phyloP scores from a whole-genome alignment of 108 stramenopile genomes.

The Cyclotella choctawhatcheeana region DNA sequence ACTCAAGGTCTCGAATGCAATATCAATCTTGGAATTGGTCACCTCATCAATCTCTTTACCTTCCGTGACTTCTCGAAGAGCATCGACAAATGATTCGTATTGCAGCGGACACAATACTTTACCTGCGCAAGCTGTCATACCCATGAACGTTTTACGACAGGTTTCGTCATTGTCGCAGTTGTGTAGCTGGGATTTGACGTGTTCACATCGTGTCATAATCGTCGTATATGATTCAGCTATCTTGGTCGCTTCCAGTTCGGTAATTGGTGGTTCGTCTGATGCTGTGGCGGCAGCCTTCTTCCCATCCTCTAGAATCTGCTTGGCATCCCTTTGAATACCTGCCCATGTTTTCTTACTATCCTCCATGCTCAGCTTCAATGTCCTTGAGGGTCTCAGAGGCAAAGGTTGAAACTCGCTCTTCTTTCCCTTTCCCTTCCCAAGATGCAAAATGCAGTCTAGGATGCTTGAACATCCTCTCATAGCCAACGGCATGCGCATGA shows the following conservation, averaged over 20 bases:
- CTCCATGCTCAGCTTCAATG: slow-evolving; percentile 65
- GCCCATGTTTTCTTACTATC: slow-evolving; percentile 85
- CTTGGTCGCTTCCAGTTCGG: slow-evolving; percentile 54
- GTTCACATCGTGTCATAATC: slow-evolving; percentile 60
- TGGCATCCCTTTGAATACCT: slow-evolving; percentile 68
- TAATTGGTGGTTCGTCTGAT: slow-evolving; percentile 31
- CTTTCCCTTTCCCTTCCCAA: slow-evolving; percentile 14
- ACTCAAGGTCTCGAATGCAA: slow-evolving; percentile 68
- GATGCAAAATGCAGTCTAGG: slow-evolving; percentile 27
- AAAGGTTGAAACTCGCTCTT: slow-evolving; percentile 66
- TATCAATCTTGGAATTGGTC: slow-evolving; percentile 63
- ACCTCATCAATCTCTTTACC: slow-evolving; percentile 45
- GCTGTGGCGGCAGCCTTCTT: neutral
- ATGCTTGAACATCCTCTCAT: slow-evolving; percentile 37
- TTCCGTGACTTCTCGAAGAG: slow-evolving; percentile 31
- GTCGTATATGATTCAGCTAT: slow-evolving; percentile 66
- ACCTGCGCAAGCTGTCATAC: slow-evolving; percentile 88
- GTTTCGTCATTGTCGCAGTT: slow-evolving; percentile 72
- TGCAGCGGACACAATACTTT: slow-evolving; percentile 85
- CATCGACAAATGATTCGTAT: slow-evolving; percentile 58
- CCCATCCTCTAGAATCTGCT: slow-evolving; percentile 8
- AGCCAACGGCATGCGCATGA: slow-evolving; percentile 84
- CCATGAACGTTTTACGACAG: slow-evolving; percentile 77
- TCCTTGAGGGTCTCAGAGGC: slow-evolving; percentile 62
- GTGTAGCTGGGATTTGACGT: slow-evolving; percentile 51